Base-by-base conservation (phyloP, 345 rosid species). In the Excoecaria cochinchinensis region DNA sequence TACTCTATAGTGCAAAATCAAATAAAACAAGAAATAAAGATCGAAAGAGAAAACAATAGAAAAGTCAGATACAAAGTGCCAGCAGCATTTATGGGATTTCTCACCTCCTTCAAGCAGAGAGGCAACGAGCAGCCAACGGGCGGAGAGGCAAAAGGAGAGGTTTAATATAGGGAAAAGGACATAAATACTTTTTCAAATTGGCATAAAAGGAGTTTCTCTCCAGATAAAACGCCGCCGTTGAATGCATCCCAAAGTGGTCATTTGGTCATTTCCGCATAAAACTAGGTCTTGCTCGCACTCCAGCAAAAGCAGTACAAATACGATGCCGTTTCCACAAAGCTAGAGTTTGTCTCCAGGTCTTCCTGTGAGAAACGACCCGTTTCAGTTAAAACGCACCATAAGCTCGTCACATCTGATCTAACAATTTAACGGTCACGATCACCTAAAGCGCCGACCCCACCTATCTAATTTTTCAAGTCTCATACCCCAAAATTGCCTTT, bases 381-480 rank as follows among this genome's bases (percentile, higher is more conserved):
- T 31, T 31, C 31, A 10, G 48, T 44, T 44, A 44, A 44, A 10
- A 5, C 31, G 31, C 31, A 31, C 31, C 2, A 31, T 31, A 8
- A 6, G 1, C 0, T 53, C 57, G 69, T 61, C 44, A 5, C 38
- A 63, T 51, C 60, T 38, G 73, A 9, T 57, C 36, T 16, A 8
- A 73, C 70, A 79, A 74, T 24, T 68, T 59, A 73, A 83, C 79
- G 85, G 85, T 62, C 69, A 48, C 0, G 82, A 82, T 81, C 48
- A 52, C 42, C 44, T 52, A 8, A 46, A 66, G 21, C 15, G 21
- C 22, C 48, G 74, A 48, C 81, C 76, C 74, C 67, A 64, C 80
- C 22, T 38, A 63, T 51, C 68, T 51, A 12, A 70, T 69, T 70
- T 69, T 79, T 75, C 69, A 3, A 40, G 25, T 70, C 76, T 0